A percentile compares a stretch with the other conserved stretches of the same genome.
phyloP scores from a whole-genome alignment of 192 early-diverging fungal species.

The Dimargaris cristalligena region DNA sequence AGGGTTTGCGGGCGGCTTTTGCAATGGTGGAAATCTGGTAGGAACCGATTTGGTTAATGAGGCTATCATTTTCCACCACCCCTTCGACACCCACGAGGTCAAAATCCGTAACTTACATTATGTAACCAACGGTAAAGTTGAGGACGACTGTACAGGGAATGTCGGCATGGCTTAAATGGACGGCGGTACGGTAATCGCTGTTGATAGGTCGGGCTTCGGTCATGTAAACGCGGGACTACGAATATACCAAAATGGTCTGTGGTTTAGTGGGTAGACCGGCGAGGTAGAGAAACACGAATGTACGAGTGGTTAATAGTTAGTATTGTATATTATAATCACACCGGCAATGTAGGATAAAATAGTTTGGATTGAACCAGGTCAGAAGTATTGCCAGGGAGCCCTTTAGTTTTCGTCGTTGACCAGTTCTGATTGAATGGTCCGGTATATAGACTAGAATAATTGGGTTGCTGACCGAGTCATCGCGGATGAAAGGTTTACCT shows the following conservation, averaged over 20 bases:
- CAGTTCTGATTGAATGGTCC: not conserved
- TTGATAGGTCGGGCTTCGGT: slow-evolving; percentile 70
- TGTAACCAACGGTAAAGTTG: slow-evolving; percentile 82
- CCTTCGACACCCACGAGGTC: slow-evolving; percentile 97
- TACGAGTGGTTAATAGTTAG: no score
- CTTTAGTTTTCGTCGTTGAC: not conserved
- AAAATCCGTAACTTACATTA: slow-evolving; percentile 91
- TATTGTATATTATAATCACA: no score
- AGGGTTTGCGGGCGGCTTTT: slow-evolving; percentile 82
- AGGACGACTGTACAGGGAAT: slow-evolving; percentile 72
- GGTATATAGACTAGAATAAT: no score
- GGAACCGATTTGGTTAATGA: slow-evolving; percentile 94
- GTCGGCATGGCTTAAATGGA: slow-evolving; percentile 47
- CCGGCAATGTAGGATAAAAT: no score
- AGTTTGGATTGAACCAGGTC: slow-evolving; percentile 5
- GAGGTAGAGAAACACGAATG: no score
- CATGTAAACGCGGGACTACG: slow-evolving; percentile 87
- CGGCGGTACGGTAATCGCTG: slow-evolving; percentile 37
- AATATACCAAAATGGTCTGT: slow-evolving; percentile 78
- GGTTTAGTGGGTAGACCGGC: no score
- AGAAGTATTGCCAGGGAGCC: not conserved
- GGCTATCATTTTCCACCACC: slow-evolving; percentile 89
- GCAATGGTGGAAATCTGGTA: slow-evolving; percentile 92
- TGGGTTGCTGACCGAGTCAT: slow-evolving; percentile 26
- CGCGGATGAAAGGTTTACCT: slow-evolving; percentile 64